Base-by-base conservation (phyloP, 495 filamentous ascomycete genomes). In the Aspergillus taichungensis region DNA sequence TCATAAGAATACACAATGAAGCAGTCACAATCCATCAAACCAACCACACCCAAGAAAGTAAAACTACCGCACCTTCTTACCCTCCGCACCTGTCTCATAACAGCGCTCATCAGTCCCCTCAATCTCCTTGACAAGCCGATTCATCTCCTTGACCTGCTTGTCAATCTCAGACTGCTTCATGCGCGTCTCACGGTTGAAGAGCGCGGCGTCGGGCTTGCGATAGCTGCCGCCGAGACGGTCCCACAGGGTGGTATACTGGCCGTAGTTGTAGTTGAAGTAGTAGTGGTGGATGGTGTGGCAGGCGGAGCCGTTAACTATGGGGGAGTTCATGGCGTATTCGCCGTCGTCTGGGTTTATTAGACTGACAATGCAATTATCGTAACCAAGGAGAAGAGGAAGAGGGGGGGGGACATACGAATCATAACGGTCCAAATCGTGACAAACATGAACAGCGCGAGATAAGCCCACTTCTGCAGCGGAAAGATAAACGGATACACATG, bases 211-310 rank as follows among this genome's bases (percentile, higher is more conserved):
- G 11, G 91, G 90, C 63, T 79, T 76, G 40, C 87, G 74, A 68
- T 95, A 97, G 51, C 81, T 91, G 32, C 84, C 85, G 29, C 83
- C 85, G 5, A 97, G 58, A 24, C 90, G 79, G 61, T 97, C 91
- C 90, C 90, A 97, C 34, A 94, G 67, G 0, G 91, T 97, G 1
- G 84, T 87, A 67, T 85, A 97, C 63, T 97, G 91, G 40, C 91
- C 90, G 53, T 95, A 97, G 64, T 95, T 97, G 72, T 88, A 94
- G 69, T 94, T 94, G 77, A 97, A 95, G 66, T 92, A 90, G 10
- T 91, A 68, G 61, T 97, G 90, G 63, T 97, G 89, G 79, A 88
- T 83, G 8, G 87, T 91, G 61, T 97, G 91, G 69, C 91, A 97
- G 28, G 90, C 89, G 9, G 91, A 85, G 28, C 91, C 91, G 61